Evolutionary conservation across 768 basidiomycete species (phyloP), one percentile per base, ranked within the genome.

Genomic region (Hemileccinum impolitum): DNA sequence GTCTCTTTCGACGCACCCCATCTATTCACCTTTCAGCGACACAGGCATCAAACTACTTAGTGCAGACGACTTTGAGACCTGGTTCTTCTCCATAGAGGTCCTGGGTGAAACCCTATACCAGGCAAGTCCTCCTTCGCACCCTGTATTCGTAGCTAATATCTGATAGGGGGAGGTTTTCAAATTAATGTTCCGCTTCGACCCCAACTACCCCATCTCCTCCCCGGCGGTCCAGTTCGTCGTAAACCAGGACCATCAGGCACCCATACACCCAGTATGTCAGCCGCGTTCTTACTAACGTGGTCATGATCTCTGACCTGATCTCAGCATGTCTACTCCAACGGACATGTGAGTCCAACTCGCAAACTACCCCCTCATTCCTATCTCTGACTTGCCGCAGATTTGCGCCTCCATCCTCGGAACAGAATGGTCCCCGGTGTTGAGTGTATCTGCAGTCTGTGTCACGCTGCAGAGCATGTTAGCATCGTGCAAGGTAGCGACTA

Each of bases 391-490:
- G 41, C 32, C 40, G 18, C 34, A 93, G 86, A 93, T 94, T 57
- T 94, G 91, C 61, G 90, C 88, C 9, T 91, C 88, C 13, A 92
- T 94, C 48, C 80, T 94, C 8, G 92, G 90, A 23, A 86, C 79
- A 57, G 91, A 92, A 55, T 93, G 90, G 90, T 90, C 87, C 10
- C 91, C 90, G 0, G 89, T 91, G n/a, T 69, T 92, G 54, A 90
- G 85, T 52, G 89, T 90, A 18, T 75, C 84, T 23, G 79, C 88
- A 3, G 81, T 93, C 37, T 92, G 89, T 59, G 79, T 92, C 15
- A 93, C 91, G 4, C 69, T 94, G 40, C 92, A 94, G 71, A 90
- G 87, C 60, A 94, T 94, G 92, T 76, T 94, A 49, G 92, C 90
- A 19, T 90, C 87, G 7, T 91, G 88, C 80, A 94, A 90, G 82